phyloP scores from a whole-genome alignment of 2,329 filamentous ascomycete species.

The Xylariomycetidae sp. region DNA sequence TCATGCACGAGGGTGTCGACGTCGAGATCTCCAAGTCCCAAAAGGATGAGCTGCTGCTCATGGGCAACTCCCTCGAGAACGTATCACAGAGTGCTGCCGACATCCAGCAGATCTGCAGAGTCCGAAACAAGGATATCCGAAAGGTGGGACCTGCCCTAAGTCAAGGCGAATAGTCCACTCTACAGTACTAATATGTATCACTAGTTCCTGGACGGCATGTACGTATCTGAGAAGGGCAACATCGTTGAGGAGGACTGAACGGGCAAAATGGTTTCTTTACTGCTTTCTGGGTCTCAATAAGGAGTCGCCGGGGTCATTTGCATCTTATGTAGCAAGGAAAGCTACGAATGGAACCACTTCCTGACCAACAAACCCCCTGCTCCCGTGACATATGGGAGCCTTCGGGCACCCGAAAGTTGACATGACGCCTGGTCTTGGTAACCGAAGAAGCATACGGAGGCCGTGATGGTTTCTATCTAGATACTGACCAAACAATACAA shows the following conservation, averaged over 20 bases:
- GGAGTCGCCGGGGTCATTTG: constrained; percentile 60
- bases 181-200: too few relatives aligned
- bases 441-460: too few relatives aligned
- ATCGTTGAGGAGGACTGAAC: constrained; percentile 65
- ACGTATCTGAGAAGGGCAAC: constrained; percentile 99
- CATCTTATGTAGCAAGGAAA: constrained; percentile 53
- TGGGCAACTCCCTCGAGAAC: constrained; percentile 91
- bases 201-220: constrained; percentile 99
- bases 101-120: constrained; percentile 99
- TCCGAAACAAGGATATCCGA: constrained; percentile 99
- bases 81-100: constrained; percentile 98
- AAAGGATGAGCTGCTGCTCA: constrained; percentile 96
- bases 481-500: too few relatives aligned
- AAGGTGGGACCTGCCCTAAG: too few relatives aligned
- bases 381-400: too few relatives aligned
- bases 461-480: too few relatives aligned
- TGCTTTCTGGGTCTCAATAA: constrained; percentile 56
- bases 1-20: constrained; percentile 85
- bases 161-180: too few relatives aligned
- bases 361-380: too few relatives aligned
- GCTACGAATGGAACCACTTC: constrained; percentile 30
- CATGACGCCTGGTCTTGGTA: too few relatives aligned
- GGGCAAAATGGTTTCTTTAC: constrained; percentile 47
- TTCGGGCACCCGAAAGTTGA: too few relatives aligned
- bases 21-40: constrained; percentile 85